A percentile compares a stretch with the other conserved stretches of the same genome.
phyloP scores from a whole-genome alignment of 1,284 basidiomycete species.

The Puccinia coronata region DNA sequence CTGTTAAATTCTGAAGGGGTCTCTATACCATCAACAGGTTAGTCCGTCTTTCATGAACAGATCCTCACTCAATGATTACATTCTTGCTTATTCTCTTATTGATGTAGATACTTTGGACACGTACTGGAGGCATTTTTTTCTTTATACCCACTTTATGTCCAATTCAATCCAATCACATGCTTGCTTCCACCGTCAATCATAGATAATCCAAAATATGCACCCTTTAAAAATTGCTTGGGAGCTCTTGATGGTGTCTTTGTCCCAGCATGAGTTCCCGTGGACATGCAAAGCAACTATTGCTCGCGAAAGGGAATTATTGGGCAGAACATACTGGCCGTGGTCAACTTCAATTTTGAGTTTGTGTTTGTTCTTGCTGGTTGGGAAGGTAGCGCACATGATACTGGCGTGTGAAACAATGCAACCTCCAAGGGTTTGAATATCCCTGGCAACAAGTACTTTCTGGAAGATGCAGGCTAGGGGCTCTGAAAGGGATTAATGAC shows the following conservation, averaged over 20 bases:
- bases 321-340: no score
- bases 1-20: not conserved
- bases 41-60: not conserved
- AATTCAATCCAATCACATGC: not conserved
- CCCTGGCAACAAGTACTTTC: not conserved
- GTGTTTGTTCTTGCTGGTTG: slow-evolving; percentile 15
- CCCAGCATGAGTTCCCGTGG: not conserved
- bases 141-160: not conserved
- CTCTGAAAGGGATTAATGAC: no score
- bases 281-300: not conserved
- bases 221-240: not conserved
- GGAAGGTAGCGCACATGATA: slow-evolving; percentile 24
- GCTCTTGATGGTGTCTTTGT: slow-evolving; percentile 12
- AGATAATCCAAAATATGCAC: not conserved
- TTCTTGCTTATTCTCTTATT: not conserved
- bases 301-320: not conserved
- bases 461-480: not conserved
- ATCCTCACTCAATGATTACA: not conserved
- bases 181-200: not conserved
- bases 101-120: not conserved
- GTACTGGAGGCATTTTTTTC: not conserved
- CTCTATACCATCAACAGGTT: not conserved
- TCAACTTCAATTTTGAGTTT: not conserved
- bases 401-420: not conserved
- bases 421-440: not conserved